A percentile compares a stretch with the other conserved stretches of the same genome.
Conservation (phyloP, 768 basidiomycete species). For the Termitomyces sp. region DNA sequence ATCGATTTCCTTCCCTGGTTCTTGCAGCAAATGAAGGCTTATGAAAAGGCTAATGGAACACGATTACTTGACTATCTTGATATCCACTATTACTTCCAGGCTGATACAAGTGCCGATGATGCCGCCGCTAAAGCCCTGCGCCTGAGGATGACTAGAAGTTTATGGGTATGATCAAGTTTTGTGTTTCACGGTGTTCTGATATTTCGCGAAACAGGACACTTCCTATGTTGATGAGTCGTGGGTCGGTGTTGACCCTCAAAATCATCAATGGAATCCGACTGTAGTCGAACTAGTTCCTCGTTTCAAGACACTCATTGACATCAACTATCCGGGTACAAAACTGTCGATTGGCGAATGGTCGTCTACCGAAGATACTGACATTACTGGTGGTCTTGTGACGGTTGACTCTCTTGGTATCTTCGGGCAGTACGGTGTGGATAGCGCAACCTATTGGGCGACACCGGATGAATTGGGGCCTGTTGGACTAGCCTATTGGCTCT, state of each 20-base stretch:
- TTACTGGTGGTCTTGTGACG: constrained; percentile 48
- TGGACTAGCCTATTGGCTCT: constrained; percentile 52
- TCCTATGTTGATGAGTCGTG: constrained; percentile 51
- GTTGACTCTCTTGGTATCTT: constrained; percentile 49
- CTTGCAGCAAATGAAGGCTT: constrained; percentile 39
- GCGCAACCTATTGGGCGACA: constrained; percentile 48
- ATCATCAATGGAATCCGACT: constrained; percentile 41
- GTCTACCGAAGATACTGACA: constrained; percentile 40
- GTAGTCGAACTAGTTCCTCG: constrained; percentile 42
- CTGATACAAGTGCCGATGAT: constrained; percentile 49
- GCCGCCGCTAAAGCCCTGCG: constrained; percentile 44
- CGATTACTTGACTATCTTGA: constrained; percentile 50
- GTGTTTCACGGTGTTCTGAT: neutral
- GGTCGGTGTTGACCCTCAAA: constrained; percentile 36
- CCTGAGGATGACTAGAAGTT: constrained; percentile 42
- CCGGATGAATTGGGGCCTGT: constrained; percentile 42
- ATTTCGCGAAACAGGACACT: constrained; percentile 27
- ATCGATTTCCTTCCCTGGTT: constrained; percentile 55
- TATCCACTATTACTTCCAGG: constrained; percentile 50
- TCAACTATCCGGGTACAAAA: constrained; percentile 49
- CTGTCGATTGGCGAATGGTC: constrained; percentile 49
- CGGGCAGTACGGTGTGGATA: constrained; percentile 41
- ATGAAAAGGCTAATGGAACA: constrained; percentile 27
- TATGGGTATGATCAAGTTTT: constrained; percentile 32
- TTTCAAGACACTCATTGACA: constrained; percentile 40